These are phyloP conservation scores for Vanderwaltozyma tropicalis DNA, from an alignment of 805 yeast species.

Conservation along the genomic window DNA sequence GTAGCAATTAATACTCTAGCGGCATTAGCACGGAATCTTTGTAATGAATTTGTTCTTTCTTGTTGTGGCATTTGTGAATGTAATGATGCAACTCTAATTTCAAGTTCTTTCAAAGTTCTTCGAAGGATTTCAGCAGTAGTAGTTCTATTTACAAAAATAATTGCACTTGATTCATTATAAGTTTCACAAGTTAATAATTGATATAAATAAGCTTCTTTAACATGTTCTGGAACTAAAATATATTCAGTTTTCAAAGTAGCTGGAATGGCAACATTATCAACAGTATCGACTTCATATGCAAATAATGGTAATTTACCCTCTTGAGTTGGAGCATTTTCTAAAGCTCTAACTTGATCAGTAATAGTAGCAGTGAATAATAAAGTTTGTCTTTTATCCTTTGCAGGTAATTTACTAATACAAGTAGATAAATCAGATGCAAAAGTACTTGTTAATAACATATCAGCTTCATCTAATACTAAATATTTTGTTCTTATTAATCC, in stretches of 20 bases:
- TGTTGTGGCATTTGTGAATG: slow-evolving; percentile 92
- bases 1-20: slow-evolving; percentile 91
- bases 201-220: slow-evolving; percentile 80
- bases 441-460: slow-evolving; percentile 73
- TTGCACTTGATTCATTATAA: slow-evolving; percentile 57
- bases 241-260: slow-evolving; percentile 54
- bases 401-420: slow-evolving; percentile 66
- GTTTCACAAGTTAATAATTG: slow-evolving; percentile 53
- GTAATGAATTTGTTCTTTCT: slow-evolving; percentile 85
- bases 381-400: slow-evolving; percentile 69
- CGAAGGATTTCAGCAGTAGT: slow-evolving; percentile 80
- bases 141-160: slow-evolving; percentile 87
- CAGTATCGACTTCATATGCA: slow-evolving; percentile 62
- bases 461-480: slow-evolving; percentile 93
- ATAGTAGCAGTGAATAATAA: slow-evolving; percentile 91
- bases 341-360: slow-evolving; percentile 78
- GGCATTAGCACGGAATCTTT: slow-evolving; percentile 87
- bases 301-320: slow-evolving; percentile 47
- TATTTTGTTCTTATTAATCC: slow-evolving; percentile 72
- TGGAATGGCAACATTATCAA: slow-evolving; percentile 75
- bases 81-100: slow-evolving; percentile 73
- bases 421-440: slow-evolving; percentile 69
- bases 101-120: slow-evolving; percentile 62
- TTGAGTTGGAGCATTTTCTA: slow-evolving; percentile 53
- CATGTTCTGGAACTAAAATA: slow-evolving; percentile 73